Base-by-base conservation (phyloP, 345 rosid genomes). In the Triadica sebifera region DNA sequence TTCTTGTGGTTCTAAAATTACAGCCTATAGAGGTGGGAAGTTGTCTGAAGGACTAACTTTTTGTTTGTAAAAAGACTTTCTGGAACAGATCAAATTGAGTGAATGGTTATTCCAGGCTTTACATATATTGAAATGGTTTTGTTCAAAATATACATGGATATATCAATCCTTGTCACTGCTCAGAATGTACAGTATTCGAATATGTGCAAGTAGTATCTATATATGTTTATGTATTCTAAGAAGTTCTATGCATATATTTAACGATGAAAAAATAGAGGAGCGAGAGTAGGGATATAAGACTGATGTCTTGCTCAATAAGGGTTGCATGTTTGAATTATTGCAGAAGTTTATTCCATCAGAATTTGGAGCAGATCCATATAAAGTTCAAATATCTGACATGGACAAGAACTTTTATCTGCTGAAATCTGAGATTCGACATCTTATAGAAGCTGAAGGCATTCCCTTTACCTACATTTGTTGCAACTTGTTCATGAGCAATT, bases 281-380 rank as follows among this genome's bases (percentile, higher is more conserved):
- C 6, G 8, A 2, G 7, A 11, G 37, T 8, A 43, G 46, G 62
- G 25, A 25, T 59, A 24, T 9, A 24, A 22, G 65, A 16, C 15
- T 71, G 65, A 4, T 71, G 34, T 29, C 24, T 19, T 47, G 38
- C 20, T 25, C 53, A 57, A 49, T 63, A 49, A 20, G 13, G 67
- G 55, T 16, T 51, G 70, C 15, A 20, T 47, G 10, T 10, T 50
- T 75, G 22, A 60, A 61, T 65, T 43, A 46, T 79, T 84, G 67
- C 82, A 93, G 98, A 90, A 89, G 82, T 93, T 93, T 79, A 81
- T 93, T 58, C 98, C 97, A 57, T 89, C 97, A 0, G 95, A 93
- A 59, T 93, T 89, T 71, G 98, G 98, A 75, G 84, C 86, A 43
- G 87, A 93, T 82, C 85, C 97, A 2, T 90, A 90, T 53, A 87